phyloP scores from a whole-genome alignment of 495 filamentous ascomycete genomes.

The Lasiosphaeria miniovina region DNA sequence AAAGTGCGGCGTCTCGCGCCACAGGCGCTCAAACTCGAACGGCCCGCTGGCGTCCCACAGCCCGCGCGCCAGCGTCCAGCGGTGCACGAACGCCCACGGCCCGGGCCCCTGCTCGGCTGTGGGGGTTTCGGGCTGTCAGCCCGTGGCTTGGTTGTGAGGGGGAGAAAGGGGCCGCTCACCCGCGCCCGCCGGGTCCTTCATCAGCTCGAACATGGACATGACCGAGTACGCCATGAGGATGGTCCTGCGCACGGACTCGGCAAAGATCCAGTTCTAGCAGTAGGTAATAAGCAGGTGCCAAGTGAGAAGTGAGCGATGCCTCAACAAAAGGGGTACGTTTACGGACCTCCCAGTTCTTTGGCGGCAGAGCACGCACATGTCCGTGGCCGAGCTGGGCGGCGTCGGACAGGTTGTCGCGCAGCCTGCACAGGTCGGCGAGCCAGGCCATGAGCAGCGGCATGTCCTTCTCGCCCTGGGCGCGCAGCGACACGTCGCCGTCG shows the following conservation, averaged over 20 bases:
- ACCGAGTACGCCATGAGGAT: slow-evolving; percentile 28
- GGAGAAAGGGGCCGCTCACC: not conserved
- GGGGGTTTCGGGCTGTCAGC: not conserved
- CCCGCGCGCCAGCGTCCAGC: slow-evolving; percentile 29
- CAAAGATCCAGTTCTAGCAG: slow-evolving; percentile 34
- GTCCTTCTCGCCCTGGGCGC: slow-evolving; percentile 33
- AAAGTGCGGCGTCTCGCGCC: slow-evolving; percentile 24
- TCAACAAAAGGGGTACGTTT: too few relatives aligned
- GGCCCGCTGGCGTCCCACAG: slow-evolving; percentile 31
- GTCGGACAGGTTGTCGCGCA: slow-evolving; percentile 32
- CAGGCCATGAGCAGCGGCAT: slow-evolving; percentile 31
- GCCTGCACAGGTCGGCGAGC: slow-evolving; percentile 30
- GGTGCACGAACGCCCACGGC: slow-evolving; percentile 24
- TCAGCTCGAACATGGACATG: slow-evolving; percentile 22
- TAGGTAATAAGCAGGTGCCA: not conserved
- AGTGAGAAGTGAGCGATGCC: too few relatives aligned
- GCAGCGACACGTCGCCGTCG: slow-evolving; percentile 35
- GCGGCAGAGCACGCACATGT: slow-evolving; percentile 6
- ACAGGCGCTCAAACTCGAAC: slow-evolving; percentile 25
- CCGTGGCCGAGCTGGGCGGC: not conserved
- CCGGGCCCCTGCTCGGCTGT: not conserved
- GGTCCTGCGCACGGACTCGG: slow-evolving; percentile 31
- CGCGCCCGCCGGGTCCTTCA: slow-evolving; percentile 7
- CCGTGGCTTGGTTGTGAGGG: too few relatives aligned
- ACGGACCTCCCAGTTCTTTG: slow-evolving; percentile 27